Conservation (phyloP, 192 early-diverging fungal genomes). For the Obelidium mucronatum region DNA sequence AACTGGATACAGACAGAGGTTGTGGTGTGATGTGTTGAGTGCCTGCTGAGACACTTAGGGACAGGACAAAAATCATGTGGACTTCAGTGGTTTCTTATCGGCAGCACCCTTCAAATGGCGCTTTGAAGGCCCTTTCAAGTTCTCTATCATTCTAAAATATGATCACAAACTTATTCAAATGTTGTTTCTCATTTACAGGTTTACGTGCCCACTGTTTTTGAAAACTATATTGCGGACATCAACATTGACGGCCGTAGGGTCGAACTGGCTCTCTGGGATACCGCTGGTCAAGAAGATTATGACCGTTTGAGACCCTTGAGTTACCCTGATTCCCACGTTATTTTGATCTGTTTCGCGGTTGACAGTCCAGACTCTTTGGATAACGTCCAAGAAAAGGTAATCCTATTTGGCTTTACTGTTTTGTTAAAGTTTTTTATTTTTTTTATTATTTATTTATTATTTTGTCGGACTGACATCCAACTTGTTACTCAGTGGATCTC, state of each 20-base stretch:
- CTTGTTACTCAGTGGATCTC: constrained; percentile 76
- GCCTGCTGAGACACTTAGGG: too few species aligned
- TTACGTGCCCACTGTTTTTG: constrained; percentile 75
- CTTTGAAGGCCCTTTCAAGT: too few species aligned
- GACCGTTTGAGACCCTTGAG: constrained; percentile 92
- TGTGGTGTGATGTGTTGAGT: too few species aligned
- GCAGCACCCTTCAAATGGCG: too few species aligned
- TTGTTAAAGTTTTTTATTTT: not conserved
- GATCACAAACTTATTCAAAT: too few species aligned
- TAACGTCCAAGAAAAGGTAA: constrained; percentile 78
- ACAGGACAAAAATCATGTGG: too few species aligned
- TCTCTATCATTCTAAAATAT: too few species aligned
- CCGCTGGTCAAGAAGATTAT: constrained; percentile 96
- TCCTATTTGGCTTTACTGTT: not conserved
- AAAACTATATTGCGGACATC: constrained; percentile 92
- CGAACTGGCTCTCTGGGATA: constrained; percentile 96
- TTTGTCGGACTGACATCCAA: not conserved
- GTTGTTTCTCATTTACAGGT: too few species aligned
- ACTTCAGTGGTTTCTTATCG: too few species aligned
- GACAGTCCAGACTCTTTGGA: constrained; percentile 79
- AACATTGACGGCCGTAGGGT: constrained; percentile 84
- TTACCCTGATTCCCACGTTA: constrained; percentile 91
- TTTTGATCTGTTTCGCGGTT: constrained; percentile 93
- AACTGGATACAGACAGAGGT: too few species aligned
- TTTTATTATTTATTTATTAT: not conserved